Evolutionary conservation across 805 yeast genomes (phyloP).

Genomic region (Ogataea naganishii): DNA sequence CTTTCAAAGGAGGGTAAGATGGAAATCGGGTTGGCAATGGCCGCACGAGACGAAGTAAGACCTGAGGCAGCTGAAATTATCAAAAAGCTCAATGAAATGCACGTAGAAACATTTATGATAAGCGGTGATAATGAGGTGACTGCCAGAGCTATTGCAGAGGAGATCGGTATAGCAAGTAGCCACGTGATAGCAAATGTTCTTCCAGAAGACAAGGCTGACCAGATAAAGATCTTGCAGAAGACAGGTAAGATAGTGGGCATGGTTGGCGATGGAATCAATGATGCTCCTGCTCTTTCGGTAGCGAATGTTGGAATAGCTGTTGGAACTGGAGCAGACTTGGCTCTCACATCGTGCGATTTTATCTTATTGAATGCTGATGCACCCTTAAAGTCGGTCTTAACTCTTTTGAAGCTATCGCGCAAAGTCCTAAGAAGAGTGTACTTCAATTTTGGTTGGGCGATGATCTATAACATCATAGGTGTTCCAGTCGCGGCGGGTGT

Average conservation of each 20-base stretch:
- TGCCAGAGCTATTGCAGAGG: constrained; percentile 57
- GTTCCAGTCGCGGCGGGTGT: constrained; percentile 64
- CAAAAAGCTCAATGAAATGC: constrained; percentile 25
- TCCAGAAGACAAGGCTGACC: constrained; percentile 64
- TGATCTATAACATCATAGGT: constrained; percentile 47
- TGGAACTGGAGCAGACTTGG: constrained; percentile 70
- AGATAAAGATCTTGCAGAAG: constrained; percentile 45
- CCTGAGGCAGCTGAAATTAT: constrained; percentile 51
- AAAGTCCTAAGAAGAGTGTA: constrained; percentile 44
- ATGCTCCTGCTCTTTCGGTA: constrained; percentile 68
- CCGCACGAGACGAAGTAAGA: constrained; percentile 52
- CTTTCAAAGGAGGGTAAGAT: constrained; percentile 23
- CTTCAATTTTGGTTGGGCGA: constrained; percentile 54
- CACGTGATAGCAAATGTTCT: constrained; percentile 62
- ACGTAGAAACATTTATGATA: constrained; percentile 63
- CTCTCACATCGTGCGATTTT: constrained; percentile 67
- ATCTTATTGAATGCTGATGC: constrained; percentile 47
- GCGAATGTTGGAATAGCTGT: constrained; percentile 76
- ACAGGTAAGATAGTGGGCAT: constrained; percentile 47
- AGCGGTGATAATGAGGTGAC: constrained; percentile 67
- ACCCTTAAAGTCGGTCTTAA: constrained; percentile 44
- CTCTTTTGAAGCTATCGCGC: constrained; percentile 42
- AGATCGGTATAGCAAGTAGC: constrained; percentile 43
- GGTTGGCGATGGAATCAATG: constrained; percentile 83
- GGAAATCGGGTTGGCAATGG: constrained; percentile 39